Evolutionary conservation across 23 red algal species (phyloP).

Genomic region (Agarophyton chilense): DNA sequence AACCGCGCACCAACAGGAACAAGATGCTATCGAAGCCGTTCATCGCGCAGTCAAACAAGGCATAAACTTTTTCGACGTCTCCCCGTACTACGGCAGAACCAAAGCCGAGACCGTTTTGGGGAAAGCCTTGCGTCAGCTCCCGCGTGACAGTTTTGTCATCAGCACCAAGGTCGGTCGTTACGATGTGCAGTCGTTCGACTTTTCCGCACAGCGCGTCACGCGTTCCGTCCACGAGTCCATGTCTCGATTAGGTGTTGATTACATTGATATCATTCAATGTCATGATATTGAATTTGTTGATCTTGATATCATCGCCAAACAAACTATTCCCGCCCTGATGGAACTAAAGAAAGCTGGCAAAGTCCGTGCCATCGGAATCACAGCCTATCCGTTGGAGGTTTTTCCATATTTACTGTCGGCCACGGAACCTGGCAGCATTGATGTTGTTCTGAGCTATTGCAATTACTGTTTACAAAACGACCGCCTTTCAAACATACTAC

Average conservation of each 20-base stretch:
- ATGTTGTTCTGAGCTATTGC: conserved; percentile 92
- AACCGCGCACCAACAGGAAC: conserved; percentile 56
- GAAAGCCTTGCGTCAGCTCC: conserved; percentile 75
- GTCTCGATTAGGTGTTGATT: conserved; percentile 69
- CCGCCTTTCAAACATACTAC: conserved; percentile 42
- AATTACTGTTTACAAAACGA: conserved; percentile 83
- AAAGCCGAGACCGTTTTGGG: conserved; percentile 86
- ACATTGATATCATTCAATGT: conserved; percentile 95
- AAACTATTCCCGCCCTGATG: conserved; percentile 81
- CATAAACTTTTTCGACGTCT: conserved; percentile 96
- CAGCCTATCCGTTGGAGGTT: conserved; percentile 85
- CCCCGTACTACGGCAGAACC: conserved; percentile 93
- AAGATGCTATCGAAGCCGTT: conserved; percentile 79
- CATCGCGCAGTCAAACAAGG: conserved; percentile 78
- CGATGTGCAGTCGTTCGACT: conserved; percentile 87
- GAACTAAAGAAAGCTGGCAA: conserved; percentile 69
- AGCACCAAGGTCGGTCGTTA: conserved; percentile 98
- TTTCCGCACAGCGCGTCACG: conserved; percentile 77
- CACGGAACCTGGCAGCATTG: conserved; percentile 42
- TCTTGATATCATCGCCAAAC: conserved; percentile 73
- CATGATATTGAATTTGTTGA: conserved; percentile 98
- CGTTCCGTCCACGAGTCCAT: conserved; percentile 84
- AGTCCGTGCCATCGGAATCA: conserved; percentile 92
- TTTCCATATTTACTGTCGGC: conserved; percentile 72
- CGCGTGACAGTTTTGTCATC: conserved; percentile 84